A percentile compares a stretch with the other conserved stretches of the same genome.
Evolutionary conservation across 371 early-diverging fungal genomes (phyloP).

Genomic region (Umbelopsis sp.): DNA sequence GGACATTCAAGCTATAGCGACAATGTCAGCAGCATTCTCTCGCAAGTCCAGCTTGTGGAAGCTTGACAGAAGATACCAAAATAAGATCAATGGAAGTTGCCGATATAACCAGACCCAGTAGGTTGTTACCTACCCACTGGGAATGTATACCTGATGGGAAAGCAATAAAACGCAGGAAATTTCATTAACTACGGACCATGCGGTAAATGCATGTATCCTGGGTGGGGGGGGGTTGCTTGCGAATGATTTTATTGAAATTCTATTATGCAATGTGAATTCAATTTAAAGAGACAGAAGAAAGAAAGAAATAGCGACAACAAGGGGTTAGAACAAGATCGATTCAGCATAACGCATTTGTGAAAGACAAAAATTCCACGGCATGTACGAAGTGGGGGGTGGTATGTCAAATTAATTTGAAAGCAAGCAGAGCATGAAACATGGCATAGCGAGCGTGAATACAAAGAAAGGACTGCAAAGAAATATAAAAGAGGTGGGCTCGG

Average conservation of each 20-base stretch:
- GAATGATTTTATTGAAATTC: neutral
- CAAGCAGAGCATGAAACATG: neutral
- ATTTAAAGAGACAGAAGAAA: neutral
- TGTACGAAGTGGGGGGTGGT: no score
- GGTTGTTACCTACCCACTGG: no score
- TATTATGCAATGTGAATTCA: constrained; percentile 10
- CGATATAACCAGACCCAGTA: no score
- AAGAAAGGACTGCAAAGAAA: constrained; percentile 1
- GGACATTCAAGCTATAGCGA: constrained; percentile 86
- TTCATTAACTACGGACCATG: no score
- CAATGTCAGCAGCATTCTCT: constrained; percentile 34
- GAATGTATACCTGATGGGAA: no score
- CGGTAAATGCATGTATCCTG: no score
- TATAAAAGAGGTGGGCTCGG: neutral
- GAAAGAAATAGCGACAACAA: neutral
- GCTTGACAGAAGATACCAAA: neutral
- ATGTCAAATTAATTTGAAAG: no score
- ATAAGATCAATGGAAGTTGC: no score
- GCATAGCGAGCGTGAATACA: constrained; percentile 16
- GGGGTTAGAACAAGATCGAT: constrained; percentile 3
- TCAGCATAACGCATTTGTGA: constrained; percentile 4
- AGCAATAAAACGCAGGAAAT: no score
- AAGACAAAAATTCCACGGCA: neutral
- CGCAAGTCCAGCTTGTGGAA: constrained; percentile 31
- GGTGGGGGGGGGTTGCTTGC: neutral